Percentiles rank a stretch among this genome's conserved stretches.
These are phyloP conservation scores for Aspergillus cristatus DNA, from an alignment of 495 filamentous ascomycete genomes.

Conservation along the genomic window DNA sequence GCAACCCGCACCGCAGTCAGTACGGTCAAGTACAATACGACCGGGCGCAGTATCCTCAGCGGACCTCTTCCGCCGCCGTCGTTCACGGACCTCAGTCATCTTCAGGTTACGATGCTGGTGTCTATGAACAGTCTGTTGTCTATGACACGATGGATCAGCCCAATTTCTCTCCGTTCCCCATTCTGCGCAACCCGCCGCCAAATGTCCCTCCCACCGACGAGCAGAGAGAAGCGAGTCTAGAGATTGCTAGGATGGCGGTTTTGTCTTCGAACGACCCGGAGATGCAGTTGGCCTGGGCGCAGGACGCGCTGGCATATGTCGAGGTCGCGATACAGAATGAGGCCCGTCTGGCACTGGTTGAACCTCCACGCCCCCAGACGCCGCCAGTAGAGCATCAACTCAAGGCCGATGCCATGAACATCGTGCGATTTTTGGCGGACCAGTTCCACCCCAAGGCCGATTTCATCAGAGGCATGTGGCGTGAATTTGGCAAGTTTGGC, in stretches of 20 bases:
- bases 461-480: slow-evolving; percentile 93
- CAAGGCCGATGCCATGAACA: slow-evolving; percentile 79
- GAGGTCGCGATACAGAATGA: slow-evolving; percentile 70
- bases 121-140: slow-evolving; percentile 35
- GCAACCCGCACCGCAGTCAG: slow-evolving; percentile 32
- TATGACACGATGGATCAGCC: slow-evolving; percentile 53
- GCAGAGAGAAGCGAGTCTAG: slow-evolving; percentile 79
- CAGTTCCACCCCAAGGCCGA: slow-evolving; percentile 91
- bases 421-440: slow-evolving; percentile 78
- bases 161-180: slow-evolving; percentile 86
- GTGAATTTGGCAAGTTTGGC: slow-evolving; percentile 96
- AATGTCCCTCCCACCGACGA: slow-evolving; percentile 94
- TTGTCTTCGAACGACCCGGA: slow-evolving; percentile 91
- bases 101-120: slow-evolving; percentile 20
- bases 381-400: slow-evolving; percentile 83
- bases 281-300: slow-evolving; percentile 94
- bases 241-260: slow-evolving; percentile 71
- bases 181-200: slow-evolving; percentile 65
- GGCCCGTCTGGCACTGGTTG: slow-evolving; percentile 53
- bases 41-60: slow-evolving; percentile 33
- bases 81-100: slow-evolving; percentile 25
- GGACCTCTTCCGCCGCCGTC: slow-evolving; percentile 26
- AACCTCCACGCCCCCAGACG: slow-evolving; percentile 59
- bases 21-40: slow-evolving; percentile 30
- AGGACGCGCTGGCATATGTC: slow-evolving; percentile 82